Conservation (phyloP, 2,329 filamentous ascomycete species). For the Sarocladiaceae sp. region DNA sequence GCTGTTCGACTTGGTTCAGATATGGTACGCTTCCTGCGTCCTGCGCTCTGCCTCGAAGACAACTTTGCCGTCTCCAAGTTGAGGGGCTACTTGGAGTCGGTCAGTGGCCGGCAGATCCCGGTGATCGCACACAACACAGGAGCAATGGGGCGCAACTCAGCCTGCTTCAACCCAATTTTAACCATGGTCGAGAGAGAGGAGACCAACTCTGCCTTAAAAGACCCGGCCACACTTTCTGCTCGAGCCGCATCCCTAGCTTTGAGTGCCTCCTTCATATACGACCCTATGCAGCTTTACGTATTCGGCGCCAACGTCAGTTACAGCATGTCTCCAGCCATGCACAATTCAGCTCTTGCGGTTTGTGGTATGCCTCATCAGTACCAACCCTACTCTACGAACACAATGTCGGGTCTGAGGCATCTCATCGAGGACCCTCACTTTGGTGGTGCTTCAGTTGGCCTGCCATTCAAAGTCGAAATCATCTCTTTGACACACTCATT, state of each 20-base stretch:
- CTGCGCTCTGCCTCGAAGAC: conserved; percentile 53
- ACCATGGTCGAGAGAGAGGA: conserved; percentile 25
- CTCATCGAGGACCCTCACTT: conserved; percentile 64
- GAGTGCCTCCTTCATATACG: conserved; percentile 62
- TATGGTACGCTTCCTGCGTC: conserved; percentile 56
- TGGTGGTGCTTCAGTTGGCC: conserved; percentile 66
- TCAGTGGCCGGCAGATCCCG: conserved; percentile 40
- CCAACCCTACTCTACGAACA: conserved; percentile 57
- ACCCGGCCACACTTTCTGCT: conserved; percentile 35
- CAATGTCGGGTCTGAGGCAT: conserved; percentile 58
- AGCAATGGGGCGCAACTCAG: conserved; percentile 56
- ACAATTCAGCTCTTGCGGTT: conserved; percentile 63
- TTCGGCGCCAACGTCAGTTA: conserved; percentile 68
- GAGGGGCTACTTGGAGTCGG: conserved; percentile 41
- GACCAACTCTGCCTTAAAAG: conserved; percentile 12
- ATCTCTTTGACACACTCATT: conserved; percentile 65
- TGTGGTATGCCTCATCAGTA: conserved; percentile 67
- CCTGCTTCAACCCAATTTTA: conserved; percentile 32
- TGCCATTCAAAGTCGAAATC: conserved; percentile 73
- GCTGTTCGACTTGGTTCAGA: conserved; percentile 58
- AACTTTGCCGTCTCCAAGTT: conserved; percentile 58
- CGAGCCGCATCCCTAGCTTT: conserved; percentile 61
- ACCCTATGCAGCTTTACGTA: conserved; percentile 63
- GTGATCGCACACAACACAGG: conserved; percentile 65
- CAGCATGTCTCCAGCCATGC: conserved; percentile 74